Evolutionary conservation across 257 asterid species (phyloP).

Genomic region (Datura wrightii): DNA sequence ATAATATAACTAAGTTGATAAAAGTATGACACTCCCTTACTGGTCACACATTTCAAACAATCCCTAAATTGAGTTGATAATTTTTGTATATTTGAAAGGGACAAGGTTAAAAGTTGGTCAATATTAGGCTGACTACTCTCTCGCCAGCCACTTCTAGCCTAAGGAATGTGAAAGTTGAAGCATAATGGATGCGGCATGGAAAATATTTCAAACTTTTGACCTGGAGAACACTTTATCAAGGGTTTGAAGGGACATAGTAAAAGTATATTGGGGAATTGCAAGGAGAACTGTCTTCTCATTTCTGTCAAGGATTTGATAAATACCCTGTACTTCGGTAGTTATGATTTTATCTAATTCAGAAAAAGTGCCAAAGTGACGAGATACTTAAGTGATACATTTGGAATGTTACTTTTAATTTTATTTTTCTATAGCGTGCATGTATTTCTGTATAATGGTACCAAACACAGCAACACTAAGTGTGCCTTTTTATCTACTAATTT

Average conservation of each 20-base stretch:
- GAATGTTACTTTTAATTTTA: background rate
- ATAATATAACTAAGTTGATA: background rate
- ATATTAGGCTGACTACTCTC: background rate
- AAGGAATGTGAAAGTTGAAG: conserved; percentile 6
- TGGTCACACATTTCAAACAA: background rate
- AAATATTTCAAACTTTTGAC: conserved; percentile 18
- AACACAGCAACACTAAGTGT: background rate
- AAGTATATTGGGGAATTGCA: background rate
- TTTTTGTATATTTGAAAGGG: background rate
- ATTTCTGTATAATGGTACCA: background rate
- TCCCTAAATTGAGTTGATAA: background rate
- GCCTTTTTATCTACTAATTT: background rate
- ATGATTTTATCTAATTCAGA: background rate
- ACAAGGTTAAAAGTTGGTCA: background rate
- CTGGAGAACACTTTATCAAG: background rate
- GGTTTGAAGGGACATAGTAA: conserved; percentile 11
- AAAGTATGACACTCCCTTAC: background rate
- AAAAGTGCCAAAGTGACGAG: background rate
- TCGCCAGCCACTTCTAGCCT: background rate
- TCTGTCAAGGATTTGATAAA: background rate
- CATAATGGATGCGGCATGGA: background rate
- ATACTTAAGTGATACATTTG: conserved; percentile 15
- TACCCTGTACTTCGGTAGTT: background rate
- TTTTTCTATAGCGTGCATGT: background rate
- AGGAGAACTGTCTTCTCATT: conserved; percentile 9